Conservation (phyloP, 78 protist species). For the Neovahlkampfia damariscottae region DNA sequence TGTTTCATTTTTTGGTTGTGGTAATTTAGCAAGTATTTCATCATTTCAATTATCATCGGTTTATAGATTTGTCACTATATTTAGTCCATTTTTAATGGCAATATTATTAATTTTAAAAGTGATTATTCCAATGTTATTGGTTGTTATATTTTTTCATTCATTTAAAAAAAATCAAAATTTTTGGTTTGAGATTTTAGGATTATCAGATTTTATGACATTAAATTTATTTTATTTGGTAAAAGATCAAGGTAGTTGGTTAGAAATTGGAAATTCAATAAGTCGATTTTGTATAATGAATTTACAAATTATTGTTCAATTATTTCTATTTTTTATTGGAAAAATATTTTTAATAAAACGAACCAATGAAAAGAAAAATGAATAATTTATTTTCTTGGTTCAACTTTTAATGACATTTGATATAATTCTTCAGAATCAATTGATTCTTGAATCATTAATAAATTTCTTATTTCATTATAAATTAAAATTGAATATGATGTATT, state of each 20-base stretch:
- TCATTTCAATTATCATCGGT: constrained; percentile 50
- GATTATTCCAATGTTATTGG: constrained; percentile 46
- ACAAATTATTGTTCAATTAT: constrained; percentile 36
- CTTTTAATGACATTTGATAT: background rate
- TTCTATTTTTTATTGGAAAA: too few relatives aligned
- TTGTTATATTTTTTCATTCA: constrained; percentile 22
- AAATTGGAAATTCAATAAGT: constrained; percentile 57
- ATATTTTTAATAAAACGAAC: too few relatives aligned
- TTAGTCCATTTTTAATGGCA: constrained; percentile 63
- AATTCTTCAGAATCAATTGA: background rate
- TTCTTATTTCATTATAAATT: background rate
- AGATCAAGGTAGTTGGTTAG: constrained; percentile 51
- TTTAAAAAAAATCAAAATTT: constrained; percentile 19
- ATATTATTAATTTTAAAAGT: constrained; percentile 45
- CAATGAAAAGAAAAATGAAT: too few relatives aligned
- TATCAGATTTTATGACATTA: constrained; percentile 59
- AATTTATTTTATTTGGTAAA: constrained; percentile 71
- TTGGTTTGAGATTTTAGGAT: constrained; percentile 34
- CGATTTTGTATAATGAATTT: constrained; percentile 63
- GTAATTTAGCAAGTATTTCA: constrained; percentile 75
- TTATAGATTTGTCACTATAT: constrained; percentile 28
- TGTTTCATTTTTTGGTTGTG: constrained; percentile 73
- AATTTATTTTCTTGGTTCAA: too few relatives aligned
- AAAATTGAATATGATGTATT: constrained; percentile 1
- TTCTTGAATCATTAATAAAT: background rate